Evolutionary conservation across 257 asterid genomes (phyloP), one percentile per base, ranked within the genome.

Genomic region (Forsythia suspensa): DNA sequence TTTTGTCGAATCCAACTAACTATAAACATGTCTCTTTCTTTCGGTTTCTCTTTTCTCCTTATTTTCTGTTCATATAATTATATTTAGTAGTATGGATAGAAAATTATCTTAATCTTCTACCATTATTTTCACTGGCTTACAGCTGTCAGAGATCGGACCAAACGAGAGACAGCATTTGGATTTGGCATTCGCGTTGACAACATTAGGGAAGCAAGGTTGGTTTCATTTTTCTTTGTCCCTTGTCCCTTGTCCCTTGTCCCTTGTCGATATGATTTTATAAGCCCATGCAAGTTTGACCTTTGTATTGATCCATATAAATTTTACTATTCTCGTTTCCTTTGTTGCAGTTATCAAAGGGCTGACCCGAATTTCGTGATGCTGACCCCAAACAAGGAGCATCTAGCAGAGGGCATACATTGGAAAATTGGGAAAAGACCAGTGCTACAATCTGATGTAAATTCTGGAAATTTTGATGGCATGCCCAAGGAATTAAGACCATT

Each of bases 291-390:
- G 71, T 40, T 55, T 6, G 37, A 69, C 9, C 37, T 43, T 75
- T 74, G 52, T 44, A 72, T 65, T 15, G n/a, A 20, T 76, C 12
- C 12, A 40, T 40, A 16, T 79, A 42, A 63, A 68, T 18, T 18
- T 29, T 43, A 3, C 12, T 40, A 7, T 18, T 4, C 1, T 57
- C 21, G 5, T 38, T 75, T 20, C 29, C 44, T 46, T 29, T 40
- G 40, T 12, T 41, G 73, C 96, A 94, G 98, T 80, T 94, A 94
- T 76, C 87, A 94, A 78, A 92, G 97, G 87, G 97, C 97, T 5
- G 97, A 94, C 86, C 98, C 97, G 24, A 94, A 94, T 86, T 94
- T 87, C 21, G 97, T 94, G 70, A 94, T 94, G 98, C 86, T 94
- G 82, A 94, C 98, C 6, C 97, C 98, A 65, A 94, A 82, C 88